Evolutionary conservation across 129 eudicot species (phyloP).

Genomic region (Gnaphalium uliginosum): DNA sequence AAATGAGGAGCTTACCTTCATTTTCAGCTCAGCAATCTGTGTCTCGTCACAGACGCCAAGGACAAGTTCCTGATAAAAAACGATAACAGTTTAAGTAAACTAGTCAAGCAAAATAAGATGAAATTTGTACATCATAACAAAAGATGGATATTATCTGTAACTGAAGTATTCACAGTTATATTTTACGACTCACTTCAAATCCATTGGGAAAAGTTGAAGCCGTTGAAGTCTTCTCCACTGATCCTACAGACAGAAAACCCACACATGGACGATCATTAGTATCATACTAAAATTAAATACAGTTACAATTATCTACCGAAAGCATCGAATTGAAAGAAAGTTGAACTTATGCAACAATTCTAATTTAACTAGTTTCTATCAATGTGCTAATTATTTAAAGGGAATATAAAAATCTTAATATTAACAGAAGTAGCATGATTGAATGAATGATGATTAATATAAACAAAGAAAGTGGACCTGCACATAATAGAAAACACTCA

Average conservation of each 20-base stretch:
- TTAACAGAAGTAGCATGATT: not conserved
- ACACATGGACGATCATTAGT: conserved; percentile 9
- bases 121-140: not conserved
- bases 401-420: not conserved
- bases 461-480: not conserved
- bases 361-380: not conserved
- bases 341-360: not conserved
- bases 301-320: not conserved
- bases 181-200: conserved; percentile 59
- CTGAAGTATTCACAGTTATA: not conserved
- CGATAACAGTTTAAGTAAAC: conserved; percentile 11
- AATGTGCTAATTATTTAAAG: not conserved
- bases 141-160: not conserved
- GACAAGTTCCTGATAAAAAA: conserved; percentile 62
- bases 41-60: conserved; percentile 84
- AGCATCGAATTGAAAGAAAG: conserved; percentile 1
- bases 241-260: conserved; percentile 35
- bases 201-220: conserved; percentile 68
- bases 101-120: not conserved
- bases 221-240: conserved; percentile 42
- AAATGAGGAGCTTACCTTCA: conserved; percentile 54
- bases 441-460: not conserved
- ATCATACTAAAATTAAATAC: not conserved
- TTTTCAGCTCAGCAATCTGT: conserved; percentile 79
- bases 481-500: conserved; percentile 29